Base-by-base conservation (phyloP, 169 alveolate genomes). In the Plasmodium coatneyi region DNA sequence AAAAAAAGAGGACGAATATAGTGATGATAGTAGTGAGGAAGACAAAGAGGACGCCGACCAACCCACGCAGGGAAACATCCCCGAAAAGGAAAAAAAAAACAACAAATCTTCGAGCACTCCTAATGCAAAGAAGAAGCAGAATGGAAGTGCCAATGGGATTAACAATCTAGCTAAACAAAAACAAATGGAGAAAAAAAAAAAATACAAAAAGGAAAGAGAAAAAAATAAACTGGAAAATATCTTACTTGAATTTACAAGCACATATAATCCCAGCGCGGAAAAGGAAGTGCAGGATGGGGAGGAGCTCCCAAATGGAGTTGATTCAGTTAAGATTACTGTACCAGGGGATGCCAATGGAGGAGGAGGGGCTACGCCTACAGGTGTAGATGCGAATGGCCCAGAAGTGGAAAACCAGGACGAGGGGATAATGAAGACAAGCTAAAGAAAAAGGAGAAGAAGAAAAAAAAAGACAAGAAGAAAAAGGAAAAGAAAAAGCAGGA, bases 391-490 rank as follows among this genome's bases (percentile, higher is more conserved):
- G 4, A 71, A 84, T 30, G 30, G 19, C 25, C 83, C 71, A 10
- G n/a, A 12, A n/a, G 56, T 46, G 56, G 56, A 46, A 4, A 46
- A 46, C 14, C 71, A 78, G 16, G 41, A 32, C 32, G 92, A 83
- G 16, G 39, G 16, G 76, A 71, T 14, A 71, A 84, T 43, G 52
- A 71, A 12, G 83, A 71, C 30, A 84, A 71, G 52, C 54, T 70
- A 16, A 84, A 84, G 78, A 84, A 84, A 71, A 84, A 84, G 78
- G 78, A 84, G 54, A 84, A 84, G 36, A 84, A 84, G 16, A 80
- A 41, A 71, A 43, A 83, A 28, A 56, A 80, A 52, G 36, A 46
- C 2, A 22, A 81, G 30, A 46, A 46, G 56, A 46, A 46, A 46
- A 46, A 46, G n/a, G 54, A 56, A 28, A 82, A 83, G 25, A 70